Conservation (phyloP, 805 yeast genomes). For the Starmerella roubikii region DNA sequence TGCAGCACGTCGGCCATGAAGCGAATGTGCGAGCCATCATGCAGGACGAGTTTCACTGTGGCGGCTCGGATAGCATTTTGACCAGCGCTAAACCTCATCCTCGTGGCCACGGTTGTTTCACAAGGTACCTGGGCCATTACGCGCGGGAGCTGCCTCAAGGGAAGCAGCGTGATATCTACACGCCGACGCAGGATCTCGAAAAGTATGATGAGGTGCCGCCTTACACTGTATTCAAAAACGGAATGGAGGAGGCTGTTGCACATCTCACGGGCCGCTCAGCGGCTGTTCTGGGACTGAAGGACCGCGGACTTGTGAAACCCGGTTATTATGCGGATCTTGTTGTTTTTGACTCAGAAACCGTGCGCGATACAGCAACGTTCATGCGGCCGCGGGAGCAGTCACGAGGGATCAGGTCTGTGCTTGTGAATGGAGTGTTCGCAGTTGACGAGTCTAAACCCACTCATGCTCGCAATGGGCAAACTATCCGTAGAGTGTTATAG, state of each 20-base stretch:
- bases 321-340: slow-evolving; percentile 11
- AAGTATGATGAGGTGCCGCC: slow-evolving; percentile 6
- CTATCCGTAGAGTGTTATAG: too few species aligned
- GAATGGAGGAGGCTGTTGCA: slow-evolving; percentile 10
- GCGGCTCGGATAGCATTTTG: slow-evolving; percentile 15
- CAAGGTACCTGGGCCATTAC: slow-evolving; percentile 15
- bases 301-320: slow-evolving; percentile 7
- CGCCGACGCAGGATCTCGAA: slow-evolving; percentile 1
- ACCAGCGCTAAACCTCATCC: slow-evolving; percentile 14
- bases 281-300: slow-evolving; percentile 2
- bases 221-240: slow-evolving; percentile 6
- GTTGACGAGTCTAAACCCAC: slow-evolving; percentile 10
- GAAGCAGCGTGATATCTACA: slow-evolving; percentile 10
- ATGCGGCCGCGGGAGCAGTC: slow-evolving; percentile 5
- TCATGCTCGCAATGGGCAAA: slow-evolving; percentile 3
- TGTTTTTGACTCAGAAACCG: slow-evolving; percentile 9
- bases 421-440: slow-evolving; percentile 13
- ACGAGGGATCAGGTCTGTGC: slow-evolving; percentile 6
- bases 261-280: slow-evolving; percentile 14
- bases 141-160: slow-evolving; percentile 13
- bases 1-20: slow-evolving; percentile 17
- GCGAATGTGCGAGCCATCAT: slow-evolving; percentile 13
- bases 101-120: slow-evolving; percentile 14
- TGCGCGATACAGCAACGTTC: slow-evolving; percentile 12
- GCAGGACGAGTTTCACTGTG: slow-evolving; percentile 10